phyloP scores from a whole-genome alignment of 441 rosid species.

The Biscutella laevigata region DNA sequence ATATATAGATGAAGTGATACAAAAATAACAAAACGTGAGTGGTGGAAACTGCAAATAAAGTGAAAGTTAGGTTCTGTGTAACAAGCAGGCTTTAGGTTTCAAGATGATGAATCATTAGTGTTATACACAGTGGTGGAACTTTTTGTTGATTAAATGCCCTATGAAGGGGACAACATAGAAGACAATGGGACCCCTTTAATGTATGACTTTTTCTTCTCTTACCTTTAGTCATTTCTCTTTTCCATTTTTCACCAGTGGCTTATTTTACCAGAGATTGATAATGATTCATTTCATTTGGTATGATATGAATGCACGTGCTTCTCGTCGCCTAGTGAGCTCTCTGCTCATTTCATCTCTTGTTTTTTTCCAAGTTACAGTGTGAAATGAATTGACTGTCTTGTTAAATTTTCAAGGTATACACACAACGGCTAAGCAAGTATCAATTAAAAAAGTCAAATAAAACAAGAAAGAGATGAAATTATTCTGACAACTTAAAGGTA shows the following conservation, averaged over 20 bases:
- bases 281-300: slow-evolving; percentile 16
- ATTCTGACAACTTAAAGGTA: slow-evolving; percentile 18
- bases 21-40: slow-evolving; percentile 1
- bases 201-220: slow-evolving; percentile 17
- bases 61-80: slow-evolving; percentile 25
- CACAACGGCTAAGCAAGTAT: slow-evolving; percentile 17
- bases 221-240: slow-evolving; percentile 23
- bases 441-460: not conserved
- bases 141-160: slow-evolving; percentile 25
- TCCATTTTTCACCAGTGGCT: slow-evolving; percentile 10
- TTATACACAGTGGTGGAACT: slow-evolving; percentile 19
- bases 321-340: slow-evolving; percentile 26
- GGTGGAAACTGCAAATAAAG: slow-evolving; percentile 26
- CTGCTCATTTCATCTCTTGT: slow-evolving; percentile 10
- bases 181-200: slow-evolving; percentile 19
- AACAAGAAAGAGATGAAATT: not conserved
- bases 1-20: not conserved
- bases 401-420: not conserved
- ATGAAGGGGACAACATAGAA: slow-evolving; percentile 25
- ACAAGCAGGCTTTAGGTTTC: slow-evolving; percentile 17
- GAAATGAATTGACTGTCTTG: slow-evolving; percentile 16
- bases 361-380: slow-evolving; percentile 20
- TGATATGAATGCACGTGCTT: slow-evolving; percentile 26
- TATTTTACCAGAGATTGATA: slow-evolving; percentile 16
- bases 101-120: slow-evolving; percentile 24